phyloP scores from a whole-genome alignment of 306 rosid genomes.

The Castanea crenata region DNA sequence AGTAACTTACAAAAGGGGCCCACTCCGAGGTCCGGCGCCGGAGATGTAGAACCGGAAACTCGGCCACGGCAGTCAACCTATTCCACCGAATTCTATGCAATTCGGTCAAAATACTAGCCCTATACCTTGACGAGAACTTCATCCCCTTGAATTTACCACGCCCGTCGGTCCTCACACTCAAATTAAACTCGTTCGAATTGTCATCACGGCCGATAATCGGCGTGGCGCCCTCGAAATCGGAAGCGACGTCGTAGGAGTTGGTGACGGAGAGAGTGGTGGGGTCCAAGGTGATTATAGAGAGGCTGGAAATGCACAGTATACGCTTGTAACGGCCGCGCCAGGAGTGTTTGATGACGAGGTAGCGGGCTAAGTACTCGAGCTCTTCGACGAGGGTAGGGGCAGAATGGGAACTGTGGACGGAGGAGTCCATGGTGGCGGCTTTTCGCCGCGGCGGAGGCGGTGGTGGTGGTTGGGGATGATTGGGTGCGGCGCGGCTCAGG shows the following conservation, averaged over 20 bases:
- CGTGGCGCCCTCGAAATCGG: constrained; percentile 66
- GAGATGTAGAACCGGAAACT: constrained; percentile 90
- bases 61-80: constrained; percentile 65
- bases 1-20: constrained; percentile 77
- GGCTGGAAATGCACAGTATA: constrained; percentile 70
- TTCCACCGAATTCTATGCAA: constrained; percentile 81
- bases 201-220: constrained; percentile 83
- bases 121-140: constrained; percentile 79
- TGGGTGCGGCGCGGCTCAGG: constrained; percentile 54
- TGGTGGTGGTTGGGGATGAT: constrained; percentile 40
- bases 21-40: constrained; percentile 79
- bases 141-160: constrained; percentile 81
- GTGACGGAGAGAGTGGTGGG: constrained; percentile 83
- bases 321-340: constrained; percentile 99
- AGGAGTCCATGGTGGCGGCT: constrained; percentile 45
- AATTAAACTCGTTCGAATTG: constrained; percentile 71
- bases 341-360: constrained; percentile 84
- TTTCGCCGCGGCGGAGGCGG: constrained; percentile 11
- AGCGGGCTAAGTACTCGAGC: constrained; percentile 88
- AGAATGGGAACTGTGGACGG: constrained; percentile 15
- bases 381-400: constrained; percentile 60
- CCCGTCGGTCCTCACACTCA: constrained; percentile 89
- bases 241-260: constrained; percentile 70
- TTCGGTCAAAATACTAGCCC: constrained; percentile 89
- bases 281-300: constrained; percentile 67